Conservation (phyloP, 805 yeast species). For the Yamadazyma phyllophila region DNA sequence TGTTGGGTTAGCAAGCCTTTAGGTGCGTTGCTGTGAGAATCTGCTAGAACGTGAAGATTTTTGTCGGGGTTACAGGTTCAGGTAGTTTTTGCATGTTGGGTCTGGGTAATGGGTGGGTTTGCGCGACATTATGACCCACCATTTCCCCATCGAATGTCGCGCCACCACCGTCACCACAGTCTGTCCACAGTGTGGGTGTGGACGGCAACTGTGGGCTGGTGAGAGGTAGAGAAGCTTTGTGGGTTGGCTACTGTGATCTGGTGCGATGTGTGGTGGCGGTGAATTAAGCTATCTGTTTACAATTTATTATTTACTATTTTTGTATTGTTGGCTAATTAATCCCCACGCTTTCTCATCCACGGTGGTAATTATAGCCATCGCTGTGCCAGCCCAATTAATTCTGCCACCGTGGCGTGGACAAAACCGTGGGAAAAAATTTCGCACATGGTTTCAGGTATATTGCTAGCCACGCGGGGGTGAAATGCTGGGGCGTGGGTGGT, state of each 20-base stretch:
- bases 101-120: neutral
- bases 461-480: neutral
- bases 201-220: neutral
- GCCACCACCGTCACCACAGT: neutral
- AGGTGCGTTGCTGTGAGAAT: constrained; percentile 2
- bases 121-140: neutral
- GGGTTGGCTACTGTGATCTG: no score
- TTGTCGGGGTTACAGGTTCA: constrained; percentile 6
- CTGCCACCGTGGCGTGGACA: neutral
- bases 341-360: neutral
- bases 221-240: neutral
- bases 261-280: neutral
- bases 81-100: constrained; percentile 1
- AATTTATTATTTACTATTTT: no score
- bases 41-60: constrained; percentile 1
- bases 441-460: neutral
- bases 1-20: constrained; percentile 1
- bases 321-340: neutral
- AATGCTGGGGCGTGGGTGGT: neutral
- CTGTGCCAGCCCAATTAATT: neutral
- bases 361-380: neutral
- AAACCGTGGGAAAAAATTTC: neutral
- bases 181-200: neutral
- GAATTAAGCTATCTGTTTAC: neutral
- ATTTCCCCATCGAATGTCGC: neutral